Evolutionary conservation across 345 rosid species (phyloP), one percentile per base, ranked within the genome.

Genomic region (Carallia brachiata): DNA sequence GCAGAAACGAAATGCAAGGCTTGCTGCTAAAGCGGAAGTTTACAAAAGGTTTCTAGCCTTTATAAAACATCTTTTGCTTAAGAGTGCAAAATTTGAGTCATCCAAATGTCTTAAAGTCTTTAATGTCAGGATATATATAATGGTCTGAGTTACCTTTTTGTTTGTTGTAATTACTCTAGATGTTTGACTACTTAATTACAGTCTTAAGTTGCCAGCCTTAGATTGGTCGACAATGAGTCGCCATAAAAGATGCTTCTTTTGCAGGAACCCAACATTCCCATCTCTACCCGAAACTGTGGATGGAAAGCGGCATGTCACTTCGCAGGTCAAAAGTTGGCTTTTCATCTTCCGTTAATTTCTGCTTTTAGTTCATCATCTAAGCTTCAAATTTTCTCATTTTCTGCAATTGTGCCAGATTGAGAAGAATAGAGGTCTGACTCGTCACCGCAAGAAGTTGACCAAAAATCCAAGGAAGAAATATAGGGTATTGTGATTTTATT

Each of bases 401-500:
- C 72, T 56, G 44, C 61, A 67, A 67, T 69, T 27, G 28, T 18
- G 12, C 40, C 81, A 88, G 98, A 93, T 89, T 52, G 75, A 70
- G 66, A 77, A 75, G 70, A 87, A 91, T 79, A 88, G 84, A 81
- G 95, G 97, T 68, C 70, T 94, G 69, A 89, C 95, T 6, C 90
- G 89, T 36, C 63, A 70, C 3, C 87, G 90, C 53, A 87, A 83
- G 81, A 94, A 80, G 83, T 74, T 73, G 9, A 48, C 4, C 5
- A 94, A 94, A 72, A 90, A 90, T 73, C 98, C 97, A 6, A 85
- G 98, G 75, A 90, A 87, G 89, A 93, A 90, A 44, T 84, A 89
- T 83, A 67, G 90, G 92, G 96, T 85, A 84, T 15, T 30, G n/a
- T 60, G 18, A 32, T 18, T 53, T 28, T 16, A 8, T 59, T 60